A percentile compares a stretch with the other conserved stretches of the same genome.
phyloP scores from a whole-genome alignment of 805 yeast genomes.

The Candida vaughaniae region DNA sequence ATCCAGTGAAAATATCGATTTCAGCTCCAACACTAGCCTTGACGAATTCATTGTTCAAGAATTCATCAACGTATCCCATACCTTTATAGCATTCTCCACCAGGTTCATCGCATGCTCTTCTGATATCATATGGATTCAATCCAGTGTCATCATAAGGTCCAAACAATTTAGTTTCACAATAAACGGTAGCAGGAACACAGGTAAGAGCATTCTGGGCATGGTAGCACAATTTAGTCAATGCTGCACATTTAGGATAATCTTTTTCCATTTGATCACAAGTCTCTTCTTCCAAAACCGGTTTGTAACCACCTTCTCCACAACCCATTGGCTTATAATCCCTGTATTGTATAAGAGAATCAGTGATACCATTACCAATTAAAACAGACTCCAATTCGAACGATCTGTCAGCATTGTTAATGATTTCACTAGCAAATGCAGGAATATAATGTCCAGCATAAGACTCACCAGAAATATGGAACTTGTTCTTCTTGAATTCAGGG shows the following conservation, averaged over 20 bases:
- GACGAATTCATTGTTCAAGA: slow-evolving; percentile 53
- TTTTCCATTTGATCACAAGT: slow-evolving; percentile 34
- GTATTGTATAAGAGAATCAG: slow-evolving; percentile 42
- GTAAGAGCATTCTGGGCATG: slow-evolving; percentile 28
- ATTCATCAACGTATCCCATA: slow-evolving; percentile 49
- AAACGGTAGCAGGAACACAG: slow-evolving; percentile 41
- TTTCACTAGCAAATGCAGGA: slow-evolving; percentile 84
- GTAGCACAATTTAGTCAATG: slow-evolving; percentile 32
- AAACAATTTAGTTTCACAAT: slow-evolving; percentile 28
- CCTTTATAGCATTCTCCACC: slow-evolving; percentile 54
- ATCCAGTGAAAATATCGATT: slow-evolving; percentile 43
- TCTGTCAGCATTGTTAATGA: slow-evolving; percentile 61
- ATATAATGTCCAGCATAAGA: slow-evolving; percentile 94
- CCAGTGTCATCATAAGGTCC: slow-evolving; percentile 46
- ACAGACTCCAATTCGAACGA: slow-evolving; percentile 38
- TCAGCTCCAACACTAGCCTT: slow-evolving; percentile 59
- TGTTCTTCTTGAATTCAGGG: slow-evolving; percentile 60
- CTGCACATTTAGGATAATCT: slow-evolving; percentile 34
- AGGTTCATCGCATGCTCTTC: slow-evolving; percentile 48
- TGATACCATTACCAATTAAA: slow-evolving; percentile 46
- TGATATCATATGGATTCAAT: slow-evolving; percentile 63
- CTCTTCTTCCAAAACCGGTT: slow-evolving; percentile 32
- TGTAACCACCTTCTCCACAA: slow-evolving; percentile 45
- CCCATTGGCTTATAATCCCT: slow-evolving; percentile 44
- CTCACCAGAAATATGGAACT: slow-evolving; percentile 90